Evolutionary conservation across 306 rosid species (phyloP).

Genomic region (Oxytropis ochrocephala): DNA sequence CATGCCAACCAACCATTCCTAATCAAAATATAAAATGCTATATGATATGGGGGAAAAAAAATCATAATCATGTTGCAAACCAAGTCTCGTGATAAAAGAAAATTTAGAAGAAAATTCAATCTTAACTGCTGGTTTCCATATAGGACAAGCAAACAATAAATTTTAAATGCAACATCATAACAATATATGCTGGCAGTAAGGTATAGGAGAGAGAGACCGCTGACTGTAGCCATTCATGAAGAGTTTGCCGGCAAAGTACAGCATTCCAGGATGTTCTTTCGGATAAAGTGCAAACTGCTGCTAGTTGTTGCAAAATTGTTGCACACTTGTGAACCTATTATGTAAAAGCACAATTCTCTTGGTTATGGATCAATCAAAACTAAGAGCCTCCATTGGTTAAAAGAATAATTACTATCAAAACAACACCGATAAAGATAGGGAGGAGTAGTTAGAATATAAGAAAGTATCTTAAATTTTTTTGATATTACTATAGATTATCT

Average conservation of each 20-base stretch:
- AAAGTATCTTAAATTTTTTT: too few relatives aligned
- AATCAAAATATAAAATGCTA: neutral
- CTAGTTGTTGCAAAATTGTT: constrained; percentile 87
- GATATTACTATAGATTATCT: too few relatives aligned
- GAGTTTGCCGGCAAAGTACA: constrained; percentile 75
- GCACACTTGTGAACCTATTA: constrained; percentile 96
- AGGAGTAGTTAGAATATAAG: neutral
- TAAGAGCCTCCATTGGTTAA: constrained; percentile 3
- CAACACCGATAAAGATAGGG: neutral
- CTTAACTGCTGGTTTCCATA: neutral
- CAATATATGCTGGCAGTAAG: constrained; percentile 17
- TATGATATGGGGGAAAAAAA: neutral
- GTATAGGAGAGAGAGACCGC: constrained; percentile 62
- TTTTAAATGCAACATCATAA: constrained; percentile 12
- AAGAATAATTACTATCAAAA: constrained; percentile 3
- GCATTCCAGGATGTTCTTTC: constrained; percentile 75
- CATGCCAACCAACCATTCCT: neutral
- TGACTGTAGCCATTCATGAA: constrained; percentile 77
- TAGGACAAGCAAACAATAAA: constrained; percentile 10
- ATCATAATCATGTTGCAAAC: neutral
- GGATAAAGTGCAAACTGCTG: constrained; percentile 77
- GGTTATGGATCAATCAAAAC: constrained; percentile 14
- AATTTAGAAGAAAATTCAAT: constrained; percentile 4
- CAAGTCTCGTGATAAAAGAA: neutral
- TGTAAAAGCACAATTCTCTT: constrained; percentile 5